Percentiles rank a stretch among this genome's conserved stretches.
Conservation (phyloP, 768 basidiomycete genomes). For the Rhizopogon vesiculosus region DNA sequence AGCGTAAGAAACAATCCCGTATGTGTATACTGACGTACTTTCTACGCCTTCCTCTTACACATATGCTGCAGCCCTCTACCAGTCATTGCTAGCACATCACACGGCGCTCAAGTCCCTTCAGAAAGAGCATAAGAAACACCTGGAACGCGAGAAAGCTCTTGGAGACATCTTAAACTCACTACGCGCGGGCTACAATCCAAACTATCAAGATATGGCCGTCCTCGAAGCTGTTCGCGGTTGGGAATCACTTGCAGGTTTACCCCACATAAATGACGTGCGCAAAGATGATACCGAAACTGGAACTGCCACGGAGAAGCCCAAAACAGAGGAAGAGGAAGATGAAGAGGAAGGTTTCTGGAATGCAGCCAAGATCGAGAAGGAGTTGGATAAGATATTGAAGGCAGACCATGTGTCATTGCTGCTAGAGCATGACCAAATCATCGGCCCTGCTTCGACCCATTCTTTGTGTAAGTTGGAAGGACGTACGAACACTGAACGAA, state of each 20-base stretch:
- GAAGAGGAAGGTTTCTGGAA: constrained; percentile 61
- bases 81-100: constrained; percentile 67
- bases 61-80: constrained; percentile 64
- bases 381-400: constrained; percentile 52
- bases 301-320: constrained; percentile 8
- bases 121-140: constrained; percentile 63
- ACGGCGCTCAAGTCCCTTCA: constrained; percentile 74
- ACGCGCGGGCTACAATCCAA: constrained; percentile 89
- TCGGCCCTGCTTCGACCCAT: constrained; percentile 42
- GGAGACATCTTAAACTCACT: constrained; percentile 81
- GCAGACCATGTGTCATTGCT: constrained; percentile 73
- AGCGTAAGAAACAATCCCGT: constrained; percentile 87
- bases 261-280: constrained; percentile 66
- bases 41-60: neutral
- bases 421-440: constrained; percentile 70
- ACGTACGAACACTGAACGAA: neutral
- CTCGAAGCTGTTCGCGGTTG: constrained; percentile 94
- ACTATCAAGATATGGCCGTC: constrained; percentile 99
- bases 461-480: constrained; percentile 48
- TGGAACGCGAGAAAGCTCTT: constrained; percentile 72
- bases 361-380: constrained; percentile 49
- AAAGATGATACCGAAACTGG: constrained; percentile 38
- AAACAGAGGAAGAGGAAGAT: constrained; percentile 35
- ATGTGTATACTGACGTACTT: constrained; percentile 23
- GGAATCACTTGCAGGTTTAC: constrained; percentile 68